Evolutionary conservation across 805 yeast genomes (phyloP).

Genomic region (Saturnispora halmiae): DNA sequence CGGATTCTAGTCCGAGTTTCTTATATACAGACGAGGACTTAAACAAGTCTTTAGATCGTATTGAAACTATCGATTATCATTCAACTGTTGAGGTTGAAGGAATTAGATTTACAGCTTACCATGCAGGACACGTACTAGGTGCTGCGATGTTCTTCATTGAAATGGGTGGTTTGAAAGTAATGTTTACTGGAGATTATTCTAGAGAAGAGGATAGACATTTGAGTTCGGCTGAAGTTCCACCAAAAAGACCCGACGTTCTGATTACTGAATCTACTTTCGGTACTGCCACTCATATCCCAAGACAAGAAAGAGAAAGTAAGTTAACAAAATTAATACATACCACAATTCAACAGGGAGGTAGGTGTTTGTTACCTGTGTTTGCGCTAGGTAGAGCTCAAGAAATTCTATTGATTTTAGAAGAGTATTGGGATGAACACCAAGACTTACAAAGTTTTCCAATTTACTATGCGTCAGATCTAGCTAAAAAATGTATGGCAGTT

Average conservation of each 20-base stretch:
- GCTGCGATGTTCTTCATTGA: conserved; percentile 97
- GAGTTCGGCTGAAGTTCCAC: conserved; percentile 91
- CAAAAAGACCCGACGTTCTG: conserved; percentile 73
- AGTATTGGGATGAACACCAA: conserved; percentile 81
- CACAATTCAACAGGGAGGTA: conserved; percentile 79
- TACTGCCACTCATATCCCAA: conserved; percentile 91
- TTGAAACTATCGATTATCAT: conserved; percentile 92
- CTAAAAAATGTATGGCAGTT: conserved; percentile 94
- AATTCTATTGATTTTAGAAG: conserved; percentile 78
- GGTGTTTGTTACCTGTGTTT: conserved; percentile 87
- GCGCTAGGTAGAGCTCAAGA: conserved; percentile 98
- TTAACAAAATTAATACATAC: conserved; percentile 76
- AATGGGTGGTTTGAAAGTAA: conserved; percentile 78
- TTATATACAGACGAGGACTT: conserved; percentile 88
- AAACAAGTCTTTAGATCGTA: conserved; percentile 74
- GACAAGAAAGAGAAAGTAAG: conserved; percentile 74
- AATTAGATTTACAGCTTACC: conserved; percentile 91
- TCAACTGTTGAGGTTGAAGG: conserved; percentile 94
- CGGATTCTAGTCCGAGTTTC: conserved; percentile 34
- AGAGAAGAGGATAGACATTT: conserved; percentile 93
- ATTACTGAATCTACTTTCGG: conserved; percentile 97
- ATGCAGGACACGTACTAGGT: conserved; percentile 99
- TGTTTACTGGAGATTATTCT: conserved; percentile 96
- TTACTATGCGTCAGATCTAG: conserved; percentile 87
- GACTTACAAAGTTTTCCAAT: conserved; percentile 77